A percentile compares a stretch with the other conserved stretches of the same genome.
Evolutionary conservation across 2,329 filamentous ascomycete genomes (phyloP).

Genomic region (Hymenoscyphus occultus): DNA sequence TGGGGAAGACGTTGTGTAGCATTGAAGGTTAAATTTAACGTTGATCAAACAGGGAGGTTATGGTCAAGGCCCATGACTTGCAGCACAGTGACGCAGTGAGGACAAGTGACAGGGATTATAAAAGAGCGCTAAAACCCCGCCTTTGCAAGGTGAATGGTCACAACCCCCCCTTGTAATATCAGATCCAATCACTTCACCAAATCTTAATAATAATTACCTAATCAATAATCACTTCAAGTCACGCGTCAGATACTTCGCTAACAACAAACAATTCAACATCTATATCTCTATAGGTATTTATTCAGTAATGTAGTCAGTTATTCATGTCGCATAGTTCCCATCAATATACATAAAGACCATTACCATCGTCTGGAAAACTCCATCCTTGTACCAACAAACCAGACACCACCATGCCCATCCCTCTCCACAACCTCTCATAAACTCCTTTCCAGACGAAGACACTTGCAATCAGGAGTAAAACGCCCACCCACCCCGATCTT

Average conservation of each 20-base stretch:
- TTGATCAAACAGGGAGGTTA: background rate
- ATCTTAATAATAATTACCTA: background rate
- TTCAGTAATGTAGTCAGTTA: background rate
- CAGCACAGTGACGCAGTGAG: background rate
- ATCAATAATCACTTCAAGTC: background rate
- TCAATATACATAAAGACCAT: background rate
- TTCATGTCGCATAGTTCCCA: background rate
- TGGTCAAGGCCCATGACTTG: background rate
- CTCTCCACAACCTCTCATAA: background rate
- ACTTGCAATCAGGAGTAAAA: background rate
- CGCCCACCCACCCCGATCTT: background rate
- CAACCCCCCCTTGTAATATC: background rate
- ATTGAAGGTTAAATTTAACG: background rate
- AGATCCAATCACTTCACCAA: background rate
- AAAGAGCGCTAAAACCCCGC: constrained; percentile 13
- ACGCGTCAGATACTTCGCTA: background rate
- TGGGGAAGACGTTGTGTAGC: constrained; percentile 4
- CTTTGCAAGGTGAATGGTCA: background rate
- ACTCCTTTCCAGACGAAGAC: background rate
- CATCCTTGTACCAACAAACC: background rate
- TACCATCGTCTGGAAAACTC: background rate
- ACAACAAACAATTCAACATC: background rate
- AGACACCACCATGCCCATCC: background rate
- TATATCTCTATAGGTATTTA: background rate
- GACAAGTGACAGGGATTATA: constrained; percentile 8